Evolutionary conservation across 768 basidiomycete genomes (phyloP).

Genomic region (Mycena kentingensis): DNA sequence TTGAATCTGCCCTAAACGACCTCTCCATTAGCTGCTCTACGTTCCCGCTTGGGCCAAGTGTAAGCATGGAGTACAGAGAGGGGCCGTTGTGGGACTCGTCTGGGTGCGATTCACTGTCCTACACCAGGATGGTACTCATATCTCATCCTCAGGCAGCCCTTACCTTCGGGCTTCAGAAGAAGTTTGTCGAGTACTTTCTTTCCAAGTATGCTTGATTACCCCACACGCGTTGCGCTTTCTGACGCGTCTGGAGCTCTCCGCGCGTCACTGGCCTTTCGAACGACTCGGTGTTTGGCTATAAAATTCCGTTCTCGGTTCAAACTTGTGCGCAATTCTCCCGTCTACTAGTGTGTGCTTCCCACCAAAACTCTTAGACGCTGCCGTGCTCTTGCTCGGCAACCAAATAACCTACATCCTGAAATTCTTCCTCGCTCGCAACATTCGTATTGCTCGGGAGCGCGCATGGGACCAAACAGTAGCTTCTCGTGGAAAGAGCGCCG

Average conservation of each 20-base stretch:
- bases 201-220: constrained; percentile 47
- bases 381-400: constrained; percentile 68
- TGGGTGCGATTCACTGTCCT: constrained; percentile 54
- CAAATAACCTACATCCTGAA: constrained; percentile 76
- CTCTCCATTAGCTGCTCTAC: constrained; percentile 40
- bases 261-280: constrained; percentile 62
- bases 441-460: constrained; percentile 74
- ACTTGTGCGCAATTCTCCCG: too few species aligned
- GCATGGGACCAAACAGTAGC: constrained; percentile 82
- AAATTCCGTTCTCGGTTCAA: constrained; percentile 64
- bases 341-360: not conserved
- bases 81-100: constrained; percentile 62
- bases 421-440: constrained; percentile 84
- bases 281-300: constrained; percentile 66
- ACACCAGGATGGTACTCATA: not conserved
- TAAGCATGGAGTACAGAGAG: constrained; percentile 71
- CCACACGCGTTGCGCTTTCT: not conserved
- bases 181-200: constrained; percentile 65
- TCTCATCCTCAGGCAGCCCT: constrained; percentile 51
- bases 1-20: not conserved
- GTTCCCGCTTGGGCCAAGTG: constrained; percentile 86
- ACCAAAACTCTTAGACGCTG: constrained; percentile 55
- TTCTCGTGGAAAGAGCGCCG: constrained; percentile 77
- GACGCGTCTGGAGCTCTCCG: constrained; percentile 49
- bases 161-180: constrained; percentile 72